Base-by-base conservation (phyloP, 129 eudicot genomes). In the Centrapalus pauciflorus region DNA sequence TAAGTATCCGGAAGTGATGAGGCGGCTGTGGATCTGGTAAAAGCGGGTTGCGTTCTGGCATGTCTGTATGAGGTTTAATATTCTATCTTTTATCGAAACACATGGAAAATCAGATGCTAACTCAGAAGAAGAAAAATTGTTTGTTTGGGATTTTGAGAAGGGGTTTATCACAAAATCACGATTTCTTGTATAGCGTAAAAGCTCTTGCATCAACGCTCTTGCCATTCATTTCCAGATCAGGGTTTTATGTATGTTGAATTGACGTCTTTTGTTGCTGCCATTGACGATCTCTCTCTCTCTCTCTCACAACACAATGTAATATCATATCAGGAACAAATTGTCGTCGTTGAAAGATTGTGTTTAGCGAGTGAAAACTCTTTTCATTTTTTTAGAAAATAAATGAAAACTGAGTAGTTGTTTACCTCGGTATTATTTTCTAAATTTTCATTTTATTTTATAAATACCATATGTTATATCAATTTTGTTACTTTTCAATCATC, bases 21-120 rank as follows among this genome's bases (percentile, higher is more conserved):
- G 80, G 13, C 59, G 89, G 70, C 85, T 82, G 58, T 88, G 90
- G 84, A 92, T 85, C 84, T 88, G 95, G 34, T 51, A 37, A 3
- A 84, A 63, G 8, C 71, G 86, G 66, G 75, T 17, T 61, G 33
- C 55, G 41, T 52, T 74, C 43, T 48, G 77, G 48, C 88, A 84
- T 60, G 61, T 40, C 16, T 76, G 41, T 7, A 83, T 54, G 13
- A 65, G 62, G 63, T 55, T 16, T 32, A 62, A 0, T 7, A 54
- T 24, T 32, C 26, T 34, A 13, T 45, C 51, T 64, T 43, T 16
- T 1, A 20, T 1, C 4, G 67, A 9, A 0, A 54, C 33, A 30
- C 54, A 29, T 16, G 77, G 41, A 27, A 56, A 49, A 55, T 43
- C 37, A 28, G 41, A 45, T 10, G 55, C 14, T n/a, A 19, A 38